Percentiles rank a stretch among this genome's conserved stretches.
Evolutionary conservation across 306 rosid species (phyloP).

Genomic region (Cucumis melo): DNA sequence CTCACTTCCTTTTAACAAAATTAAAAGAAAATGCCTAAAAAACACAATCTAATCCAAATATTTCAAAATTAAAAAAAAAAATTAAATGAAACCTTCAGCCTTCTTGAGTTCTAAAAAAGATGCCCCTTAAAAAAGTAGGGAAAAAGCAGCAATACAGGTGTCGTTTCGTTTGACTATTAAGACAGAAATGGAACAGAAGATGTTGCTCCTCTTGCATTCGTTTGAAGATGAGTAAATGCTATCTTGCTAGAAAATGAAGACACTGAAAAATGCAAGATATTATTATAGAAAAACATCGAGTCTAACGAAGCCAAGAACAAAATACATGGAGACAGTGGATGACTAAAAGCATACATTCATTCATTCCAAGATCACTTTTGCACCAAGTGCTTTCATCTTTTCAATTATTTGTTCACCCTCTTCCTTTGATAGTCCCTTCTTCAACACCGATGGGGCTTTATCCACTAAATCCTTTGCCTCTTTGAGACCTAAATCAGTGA

Average conservation of each 20-base stretch:
- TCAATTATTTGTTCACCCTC: slow-evolving; percentile 74
- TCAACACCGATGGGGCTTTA: slow-evolving; percentile 61
- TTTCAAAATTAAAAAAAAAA: neutral
- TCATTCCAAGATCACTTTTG: slow-evolving; percentile 69
- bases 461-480: slow-evolving; percentile 83
- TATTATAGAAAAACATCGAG: neutral
- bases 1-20: neutral
- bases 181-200: neutral
- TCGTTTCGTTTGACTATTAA: neutral
- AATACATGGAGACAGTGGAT: neutral
- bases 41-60: neutral
- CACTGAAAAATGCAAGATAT: neutral
- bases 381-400: slow-evolving; percentile 84
- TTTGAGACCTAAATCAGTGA: slow-evolving; percentile 77
- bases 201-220: neutral
- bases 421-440: slow-evolving; percentile 79
- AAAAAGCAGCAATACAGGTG: neutral
- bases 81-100: too few relatives aligned
- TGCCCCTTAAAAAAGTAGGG: neutral
- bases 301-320: neutral
- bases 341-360: slow-evolving; percentile 3
- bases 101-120: neutral
- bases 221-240: neutral
- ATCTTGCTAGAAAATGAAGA: neutral
- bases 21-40: neutral